Conservation (phyloP, 2,329 filamentous ascomycete species). For the Dothiorella sarmentorum region DNA sequence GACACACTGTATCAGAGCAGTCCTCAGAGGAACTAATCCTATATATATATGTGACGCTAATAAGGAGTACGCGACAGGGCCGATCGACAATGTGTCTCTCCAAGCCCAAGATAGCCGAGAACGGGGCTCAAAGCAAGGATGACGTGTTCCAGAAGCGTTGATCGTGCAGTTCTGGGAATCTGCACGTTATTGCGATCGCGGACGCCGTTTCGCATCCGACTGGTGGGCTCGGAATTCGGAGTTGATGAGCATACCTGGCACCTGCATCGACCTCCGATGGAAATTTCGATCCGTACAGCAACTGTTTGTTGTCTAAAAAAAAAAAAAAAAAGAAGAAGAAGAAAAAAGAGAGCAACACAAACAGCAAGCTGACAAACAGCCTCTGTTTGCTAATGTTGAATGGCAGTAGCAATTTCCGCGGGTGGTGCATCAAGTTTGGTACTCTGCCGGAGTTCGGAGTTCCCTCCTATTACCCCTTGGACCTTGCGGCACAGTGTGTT, state of each 20-base stretch:
- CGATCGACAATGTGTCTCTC: background rate
- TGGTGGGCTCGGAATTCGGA: background rate
- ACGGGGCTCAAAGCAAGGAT: background rate
- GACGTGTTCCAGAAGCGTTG: background rate
- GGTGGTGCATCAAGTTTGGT: too few species aligned
- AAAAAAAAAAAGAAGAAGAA: background rate
- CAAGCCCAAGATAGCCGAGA: background rate
- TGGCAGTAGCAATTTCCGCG: too few species aligned
- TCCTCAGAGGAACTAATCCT: background rate
- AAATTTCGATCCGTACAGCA: background rate
- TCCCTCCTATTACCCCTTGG: slow-evolving; percentile 8
- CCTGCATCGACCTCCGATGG: background rate
- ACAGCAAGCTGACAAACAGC: background rate
- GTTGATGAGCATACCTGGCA: background rate
- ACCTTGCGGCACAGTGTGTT: background rate
- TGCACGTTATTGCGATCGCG: background rate
- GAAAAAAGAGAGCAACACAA: background rate
- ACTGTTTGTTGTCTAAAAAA: background rate
- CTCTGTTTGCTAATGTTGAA: background rate
- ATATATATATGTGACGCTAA: background rate
- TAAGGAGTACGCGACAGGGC: background rate
- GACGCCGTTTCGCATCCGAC: background rate
- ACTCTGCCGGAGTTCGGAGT: slow-evolving; percentile 13
- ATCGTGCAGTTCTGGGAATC: background rate
- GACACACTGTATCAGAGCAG: background rate